A percentile compares a stretch with the other conserved stretches of the same genome.
Evolutionary conservation across 2,329 filamentous ascomycete genomes (phyloP).

Genomic region (Fusarium cicatricum): DNA sequence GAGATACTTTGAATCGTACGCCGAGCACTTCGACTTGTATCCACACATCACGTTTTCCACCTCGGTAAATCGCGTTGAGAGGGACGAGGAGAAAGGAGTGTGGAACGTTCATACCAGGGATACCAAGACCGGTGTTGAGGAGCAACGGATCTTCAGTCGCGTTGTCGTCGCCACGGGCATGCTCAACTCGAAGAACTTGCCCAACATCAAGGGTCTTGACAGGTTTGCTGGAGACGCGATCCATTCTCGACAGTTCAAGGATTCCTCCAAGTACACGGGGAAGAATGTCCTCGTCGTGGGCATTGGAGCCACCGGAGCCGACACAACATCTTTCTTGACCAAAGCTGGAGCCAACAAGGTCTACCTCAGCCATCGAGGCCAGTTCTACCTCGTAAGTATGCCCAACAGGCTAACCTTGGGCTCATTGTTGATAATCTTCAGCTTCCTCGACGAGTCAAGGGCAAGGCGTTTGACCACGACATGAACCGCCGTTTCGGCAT

Average conservation of each 20-base stretch:
- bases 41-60: constrained; percentile 42
- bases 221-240: constrained; percentile 51
- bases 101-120: constrained; percentile 44
- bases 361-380: constrained; percentile 53
- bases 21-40: constrained; percentile 42
- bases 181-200: constrained; percentile 47
- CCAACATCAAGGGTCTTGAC: constrained; percentile 48
- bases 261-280: constrained; percentile 45
- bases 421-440: constrained; percentile 7
- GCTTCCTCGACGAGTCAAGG: constrained; percentile 43
- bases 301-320: constrained; percentile 49
- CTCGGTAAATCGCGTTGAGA: constrained; percentile 37
- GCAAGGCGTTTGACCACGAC: constrained; percentile 46
- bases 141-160: constrained; percentile 46
- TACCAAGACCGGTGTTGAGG: constrained; percentile 26
- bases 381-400: constrained; percentile 38
- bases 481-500: constrained; percentile 44
- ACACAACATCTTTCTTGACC: constrained; percentile 43
- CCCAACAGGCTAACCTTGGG: background rate
- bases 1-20: constrained; percentile 46
- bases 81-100: constrained; percentile 35
- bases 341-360: constrained; percentile 48
- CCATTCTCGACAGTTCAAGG: constrained; percentile 51
- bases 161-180: constrained; percentile 48
- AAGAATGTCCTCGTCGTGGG: constrained; percentile 58